Evolutionary conservation across 2,329 filamentous ascomycete genomes (phyloP), one percentile per base, ranked within the genome.

Genomic region (Alternaria burnsii): DNA sequence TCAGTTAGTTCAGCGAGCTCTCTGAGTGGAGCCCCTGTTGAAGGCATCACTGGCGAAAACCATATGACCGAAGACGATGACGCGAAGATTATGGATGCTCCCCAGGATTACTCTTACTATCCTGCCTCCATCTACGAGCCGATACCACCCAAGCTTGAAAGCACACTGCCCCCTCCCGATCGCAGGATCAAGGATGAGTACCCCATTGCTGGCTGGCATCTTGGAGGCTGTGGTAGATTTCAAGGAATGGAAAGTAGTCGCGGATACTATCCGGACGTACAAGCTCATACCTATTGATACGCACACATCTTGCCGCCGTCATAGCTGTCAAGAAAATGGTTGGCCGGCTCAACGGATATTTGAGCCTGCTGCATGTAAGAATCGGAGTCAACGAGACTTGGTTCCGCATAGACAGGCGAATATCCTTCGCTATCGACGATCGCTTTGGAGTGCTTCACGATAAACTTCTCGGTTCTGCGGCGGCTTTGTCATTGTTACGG

Each of bases 31-130:
- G 78, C 76, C 4, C 73, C 74, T 3, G 72, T 77, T 5, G 81
- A 83, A 46, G 76, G 79, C 28, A 75, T 82, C 55, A 76, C 79
- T 4, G 76, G 78, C 20, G 77, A 81, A 32, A 80, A 82, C 42
- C 74, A 80, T 34, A 76, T 79, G 64, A 69, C 73, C 16, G 76
- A 78, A 20, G 75, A 77, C 12, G 73, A 77, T 7, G 77, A 79
- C 38, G 57, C 52, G 6, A 79, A 79, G 66, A 74, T 78, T 59
- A 80, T 82, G 43, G 80, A 82, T 24, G 70, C 72, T 9, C 76
- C 73, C 36, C 76, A 80, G 20, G 80, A 80, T 14, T 84, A 84
- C 64, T 78, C 79, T n/a, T 84, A 84, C 71, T 82, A 79, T 38
- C 80, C 82, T 1, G 71, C 73, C 4, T 72, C 81, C 2, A 73